Evolutionary conservation across 2,329 filamentous ascomycete species (phyloP).

Genomic region (Ophiostoma perfectum): DNA sequence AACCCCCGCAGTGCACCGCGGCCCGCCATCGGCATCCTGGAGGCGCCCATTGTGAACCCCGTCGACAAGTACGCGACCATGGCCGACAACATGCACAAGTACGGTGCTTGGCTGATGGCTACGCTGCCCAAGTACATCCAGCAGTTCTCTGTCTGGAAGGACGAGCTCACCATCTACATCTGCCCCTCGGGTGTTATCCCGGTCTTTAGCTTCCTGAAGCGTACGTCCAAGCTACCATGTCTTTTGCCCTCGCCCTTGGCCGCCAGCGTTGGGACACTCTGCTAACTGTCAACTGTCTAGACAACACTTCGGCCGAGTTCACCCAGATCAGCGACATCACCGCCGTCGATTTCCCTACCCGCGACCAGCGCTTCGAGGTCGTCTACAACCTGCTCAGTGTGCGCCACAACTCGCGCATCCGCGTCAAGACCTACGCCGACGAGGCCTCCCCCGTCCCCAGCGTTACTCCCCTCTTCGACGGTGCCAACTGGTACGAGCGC

Average conservation of each 20-base stretch:
- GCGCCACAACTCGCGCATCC: constrained; percentile 91
- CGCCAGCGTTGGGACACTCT: too few species aligned
- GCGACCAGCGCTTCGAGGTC: constrained; percentile 92
- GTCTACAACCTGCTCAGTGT: constrained; percentile 97
- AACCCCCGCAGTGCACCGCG: constrained; percentile 64
- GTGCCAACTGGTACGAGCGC: constrained; percentile 97
- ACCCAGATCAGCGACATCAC: constrained; percentile 91
- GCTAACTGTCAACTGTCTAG: constrained; percentile 35
- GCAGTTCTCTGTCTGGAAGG: constrained; percentile 99
- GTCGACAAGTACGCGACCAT: constrained; percentile 88
- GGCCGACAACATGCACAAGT: constrained; percentile 82
- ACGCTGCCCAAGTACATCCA: constrained; percentile 97
- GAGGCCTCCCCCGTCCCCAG: constrained; percentile 91
- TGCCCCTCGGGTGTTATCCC: constrained; percentile 82
- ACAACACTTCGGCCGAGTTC: constrained; percentile 96
- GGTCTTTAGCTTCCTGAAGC: constrained; percentile 89
- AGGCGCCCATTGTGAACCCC: constrained; percentile 79
- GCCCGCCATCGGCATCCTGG: constrained; percentile 56
- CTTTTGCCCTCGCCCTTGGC: neutral
- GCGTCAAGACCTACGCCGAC: constrained; percentile 98
- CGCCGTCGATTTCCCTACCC: constrained; percentile 90
- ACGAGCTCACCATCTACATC: constrained; percentile 93
- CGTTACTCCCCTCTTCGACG: constrained; percentile 79
- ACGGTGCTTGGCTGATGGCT: constrained; percentile 94
- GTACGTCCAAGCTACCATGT: constrained; percentile 34